Evolutionary conservation across 345 rosid species (phyloP), one percentile per base, ranked within the genome.

Genomic region (Pistacia vera): DNA sequence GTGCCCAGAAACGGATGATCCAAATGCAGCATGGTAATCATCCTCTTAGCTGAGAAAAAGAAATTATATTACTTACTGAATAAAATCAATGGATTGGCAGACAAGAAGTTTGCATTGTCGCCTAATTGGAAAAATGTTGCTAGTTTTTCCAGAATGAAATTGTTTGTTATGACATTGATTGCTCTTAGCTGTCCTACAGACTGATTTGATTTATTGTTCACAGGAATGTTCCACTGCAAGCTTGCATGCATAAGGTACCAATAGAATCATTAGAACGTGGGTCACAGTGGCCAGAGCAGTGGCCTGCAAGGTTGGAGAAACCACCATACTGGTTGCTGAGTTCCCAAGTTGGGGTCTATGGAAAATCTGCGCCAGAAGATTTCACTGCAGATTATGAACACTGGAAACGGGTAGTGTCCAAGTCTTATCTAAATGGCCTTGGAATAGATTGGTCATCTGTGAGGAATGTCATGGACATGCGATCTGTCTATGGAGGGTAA

Each of bases 401-500:
- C 75, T 96, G 99, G 99, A 93, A 93, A 78, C 86, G 89, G 28
- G 97, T 93, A 18, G 97, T 96, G 64, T 86, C 91, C 69, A 89
- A 90, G 77, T 90, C 98, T 17, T 96, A 96, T 82, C 77, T 91
- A 54, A 92, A 77, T 63, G 98, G 97, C 55, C 69, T 96, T 71
- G 98, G 97, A 71, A 88, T 96, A 70, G 88, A 92, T 85, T 93
- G 98, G 99, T 84, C 86, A 76, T 20, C 83, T 44, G 95, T 93
- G 72, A 87, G 99, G 79, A 93, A 89, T 83, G 95, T 88, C 77
- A 96, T 96, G 98, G 99, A 93, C 95, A 93, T 96, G 98, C 90
- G 91, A 83, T 78, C 98, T 64, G 83, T 92, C 73, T 96, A 96
- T 71, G 98, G 98, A 87, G 98, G 98, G 98, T 91, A 88, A 86